These are phyloP conservation scores for Jasminum sambac DNA, from an alignment of 257 asterid species.

Conservation along the genomic window DNA sequence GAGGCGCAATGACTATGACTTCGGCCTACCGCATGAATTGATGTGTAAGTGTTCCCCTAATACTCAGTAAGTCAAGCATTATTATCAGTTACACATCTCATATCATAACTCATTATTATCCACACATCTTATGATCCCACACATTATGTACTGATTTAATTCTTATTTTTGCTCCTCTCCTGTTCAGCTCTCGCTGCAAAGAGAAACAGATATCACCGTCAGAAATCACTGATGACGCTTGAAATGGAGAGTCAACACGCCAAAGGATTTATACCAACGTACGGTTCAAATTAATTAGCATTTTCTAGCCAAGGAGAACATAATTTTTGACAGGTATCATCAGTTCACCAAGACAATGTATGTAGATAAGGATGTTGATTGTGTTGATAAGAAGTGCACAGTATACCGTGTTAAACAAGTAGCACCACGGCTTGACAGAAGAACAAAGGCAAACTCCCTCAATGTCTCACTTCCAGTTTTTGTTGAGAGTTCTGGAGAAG, in stretches of 20 bases:
- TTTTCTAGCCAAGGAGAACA: conserved; percentile 15
- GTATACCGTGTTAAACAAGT: conserved; percentile 5
- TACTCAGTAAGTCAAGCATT: too few relatives aligned
- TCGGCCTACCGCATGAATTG: conserved; percentile 75
- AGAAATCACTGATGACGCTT: conserved; percentile 77
- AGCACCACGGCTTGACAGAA: conserved; percentile 11
- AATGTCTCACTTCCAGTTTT: conserved; percentile 43
- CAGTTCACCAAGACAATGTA: conserved; percentile 26
- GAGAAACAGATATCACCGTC: conserved; percentile 83
- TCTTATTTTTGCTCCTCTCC: not conserved
- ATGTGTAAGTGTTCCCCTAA: conserved; percentile 53
- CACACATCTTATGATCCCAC: too few relatives aligned
- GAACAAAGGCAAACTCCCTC: conserved; percentile 27
- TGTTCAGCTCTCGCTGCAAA: conserved; percentile 79
- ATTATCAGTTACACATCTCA: too few relatives aligned
- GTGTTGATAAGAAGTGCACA: conserved; percentile 25
- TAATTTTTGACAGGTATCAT: conserved; percentile 23
- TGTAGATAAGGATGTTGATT: conserved; percentile 29
- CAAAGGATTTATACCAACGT: conserved; percentile 84
- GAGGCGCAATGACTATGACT: conserved; percentile 71
- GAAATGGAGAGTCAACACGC: conserved; percentile 99
- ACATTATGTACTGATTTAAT: not conserved
- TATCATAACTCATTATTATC: too few relatives aligned
- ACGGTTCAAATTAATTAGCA: conserved; percentile 51
- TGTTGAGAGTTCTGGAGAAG: not conserved